Evolutionary conservation across 2,329 filamentous ascomycete species (phyloP).

Genomic region (Fusarium keratoplasticum): DNA sequence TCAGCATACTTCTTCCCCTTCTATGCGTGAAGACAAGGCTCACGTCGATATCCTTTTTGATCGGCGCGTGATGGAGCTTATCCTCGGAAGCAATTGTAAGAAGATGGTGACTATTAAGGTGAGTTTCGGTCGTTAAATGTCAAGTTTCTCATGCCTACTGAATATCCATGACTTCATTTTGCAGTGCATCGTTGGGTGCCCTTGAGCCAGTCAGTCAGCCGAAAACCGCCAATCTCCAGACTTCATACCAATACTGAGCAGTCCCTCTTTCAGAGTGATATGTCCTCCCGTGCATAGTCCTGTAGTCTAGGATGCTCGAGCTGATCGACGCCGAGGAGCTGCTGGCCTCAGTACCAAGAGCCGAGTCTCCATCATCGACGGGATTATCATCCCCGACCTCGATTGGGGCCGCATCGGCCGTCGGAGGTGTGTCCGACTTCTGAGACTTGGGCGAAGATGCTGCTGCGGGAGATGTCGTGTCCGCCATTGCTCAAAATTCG

Average conservation of each 20-base stretch:
- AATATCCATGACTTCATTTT: conserved; percentile 11
- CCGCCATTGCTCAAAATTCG: not conserved
- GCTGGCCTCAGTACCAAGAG: not conserved
- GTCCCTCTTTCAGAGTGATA: not conserved
- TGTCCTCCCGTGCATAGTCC: not conserved
- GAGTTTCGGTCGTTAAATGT: not conserved
- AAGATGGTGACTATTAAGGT: conserved; percentile 1
- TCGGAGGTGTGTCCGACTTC: not conserved
- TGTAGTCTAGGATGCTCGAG: not conserved
- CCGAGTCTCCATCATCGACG: not conserved
- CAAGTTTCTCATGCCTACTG: not conserved
- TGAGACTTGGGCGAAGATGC: not conserved
- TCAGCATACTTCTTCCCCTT: not conserved
- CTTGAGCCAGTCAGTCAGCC: not conserved
- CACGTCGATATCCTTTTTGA: conserved; percentile 7
- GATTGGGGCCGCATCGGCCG: not conserved
- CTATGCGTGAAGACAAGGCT: too few relatives aligned
- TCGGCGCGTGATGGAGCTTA: conserved; percentile 1
- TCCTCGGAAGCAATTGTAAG: not conserved
- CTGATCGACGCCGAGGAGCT: not conserved
- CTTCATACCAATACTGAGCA: not conserved
- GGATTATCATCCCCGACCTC: not conserved
- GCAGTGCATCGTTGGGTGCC: conserved; percentile 8
- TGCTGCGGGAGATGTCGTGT: not conserved
- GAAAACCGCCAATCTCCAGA: not conserved